Base-by-base conservation (phyloP, 1,139 yeast species). In the Torulaspora globosa region DNA sequence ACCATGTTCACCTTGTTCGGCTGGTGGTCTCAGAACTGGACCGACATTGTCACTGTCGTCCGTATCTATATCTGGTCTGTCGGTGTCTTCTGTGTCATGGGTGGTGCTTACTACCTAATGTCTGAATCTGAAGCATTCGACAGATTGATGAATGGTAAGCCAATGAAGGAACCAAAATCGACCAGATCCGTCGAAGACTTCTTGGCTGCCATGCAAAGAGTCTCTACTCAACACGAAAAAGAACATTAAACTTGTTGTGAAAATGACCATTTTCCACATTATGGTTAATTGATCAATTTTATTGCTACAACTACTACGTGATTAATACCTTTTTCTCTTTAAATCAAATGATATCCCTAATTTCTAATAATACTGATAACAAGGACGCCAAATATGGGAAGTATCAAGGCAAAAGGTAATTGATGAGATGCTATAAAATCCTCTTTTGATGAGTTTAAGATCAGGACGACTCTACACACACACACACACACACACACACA, bases 11-110 rank as follows among this genome's bases (percentile, higher is more conserved):
- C 87, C 65, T 75, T 88, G 69, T 89, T 88, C 82, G 96, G 97
- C 65, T 89, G 96, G 96, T 84, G 94, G 89, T 86, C 96, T 64
- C 94, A 86, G 75, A 89, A 89, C 84, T 85, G 95, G 95, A 88
- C 92, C 70, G 95, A 88, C 74, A 83, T 88, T 64, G 96, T 89
- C 65, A 82, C 96, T 50, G 95, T 88, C 68, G 89, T 83, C 69
- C 84, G 95, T 77, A 79, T 85, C 73, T 89, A 94, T 94, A 73
- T 87, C 67, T 88, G 86, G 92, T 87, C 96, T 57, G 83, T 88
- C 74, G 95, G 96, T 82, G 86, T 85, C 72, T 86, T 88, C 87
- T 86, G 95, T 78, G 82, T 84, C 75, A 73, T 88, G 78, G 96
- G 96, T 73, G 96, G 96, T 81, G 89, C 90, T 70, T 89, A 89